phyloP scores from a whole-genome alignment of 805 yeast species.

The Cyberlindnera veronae region DNA sequence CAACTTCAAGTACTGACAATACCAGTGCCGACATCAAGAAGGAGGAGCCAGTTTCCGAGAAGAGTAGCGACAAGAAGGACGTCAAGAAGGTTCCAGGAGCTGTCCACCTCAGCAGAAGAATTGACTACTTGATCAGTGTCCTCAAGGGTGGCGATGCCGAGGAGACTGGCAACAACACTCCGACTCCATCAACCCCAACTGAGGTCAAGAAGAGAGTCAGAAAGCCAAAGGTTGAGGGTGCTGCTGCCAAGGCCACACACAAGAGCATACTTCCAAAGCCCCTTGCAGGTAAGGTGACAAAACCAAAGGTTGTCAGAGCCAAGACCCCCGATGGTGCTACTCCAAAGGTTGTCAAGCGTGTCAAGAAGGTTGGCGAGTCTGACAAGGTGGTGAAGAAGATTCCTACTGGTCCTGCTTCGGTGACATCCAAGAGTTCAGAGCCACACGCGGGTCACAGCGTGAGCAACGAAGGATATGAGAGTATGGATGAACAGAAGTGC shows the following conservation, averaged over 20 bases:
- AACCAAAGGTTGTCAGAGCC: conserved; percentile 11
- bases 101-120: conserved; percentile 87
- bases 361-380: conserved; percentile 7
- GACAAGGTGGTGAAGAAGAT: conserved; percentile 10
- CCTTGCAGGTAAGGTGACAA: conserved; percentile 6
- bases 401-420: conserved; percentile 8
- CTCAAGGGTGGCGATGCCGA: conserved; percentile 52
- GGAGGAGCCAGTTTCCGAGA: conserved; percentile 9
- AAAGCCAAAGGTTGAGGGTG: conserved; percentile 27
- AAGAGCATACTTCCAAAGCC: conserved; percentile 6
- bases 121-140: conserved; percentile 77
- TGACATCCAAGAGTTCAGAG: too few species aligned
- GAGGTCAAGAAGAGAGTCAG: conserved; percentile 25
- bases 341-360: conserved; percentile 23
- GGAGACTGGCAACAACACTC: conserved; percentile 28
- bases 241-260: conserved; percentile 1
- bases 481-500: conserved; percentile 75
- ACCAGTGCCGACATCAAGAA: conserved; percentile 4
- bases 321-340: conserved; percentile 25
- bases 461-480: conserved; percentile 55
- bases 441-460: too few species aligned
- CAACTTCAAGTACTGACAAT: not conserved
- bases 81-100: conserved; percentile 80
- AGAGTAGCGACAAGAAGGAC: conserved; percentile 21
- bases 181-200: conserved; percentile 29